Conservation (phyloP, 306 rosid genomes). For the Citrullus colocynthis region DNA sequence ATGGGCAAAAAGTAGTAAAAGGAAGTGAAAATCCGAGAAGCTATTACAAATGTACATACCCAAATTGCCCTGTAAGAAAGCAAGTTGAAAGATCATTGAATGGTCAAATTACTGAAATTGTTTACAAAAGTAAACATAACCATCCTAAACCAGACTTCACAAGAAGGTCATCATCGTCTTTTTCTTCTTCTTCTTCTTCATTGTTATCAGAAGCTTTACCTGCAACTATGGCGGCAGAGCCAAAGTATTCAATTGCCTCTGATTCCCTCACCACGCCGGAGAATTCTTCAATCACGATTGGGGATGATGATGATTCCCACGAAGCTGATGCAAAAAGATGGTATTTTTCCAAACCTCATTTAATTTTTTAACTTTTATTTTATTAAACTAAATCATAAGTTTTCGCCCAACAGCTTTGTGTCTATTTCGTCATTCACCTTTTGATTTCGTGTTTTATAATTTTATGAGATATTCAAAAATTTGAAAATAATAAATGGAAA, state of each 20-base stretch:
- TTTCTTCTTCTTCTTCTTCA: slow-evolving; percentile 4
- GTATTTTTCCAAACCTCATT: slow-evolving; percentile 16
- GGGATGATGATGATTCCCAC: slow-evolving; percentile 54
- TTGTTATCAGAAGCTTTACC: not conserved
- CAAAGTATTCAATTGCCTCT: slow-evolving; percentile 35
- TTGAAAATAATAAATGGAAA: no score
- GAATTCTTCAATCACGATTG: slow-evolving; percentile 56
- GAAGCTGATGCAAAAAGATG: slow-evolving; percentile 64
- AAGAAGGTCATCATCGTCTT: slow-evolving; percentile 33
- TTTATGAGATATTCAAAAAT: no score
- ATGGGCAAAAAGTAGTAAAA: slow-evolving; percentile 84
- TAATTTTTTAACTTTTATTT: not conserved
- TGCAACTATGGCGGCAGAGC: slow-evolving; percentile 16
- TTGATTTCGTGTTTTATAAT: no score
- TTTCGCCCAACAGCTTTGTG: no score
- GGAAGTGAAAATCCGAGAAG: slow-evolving; percentile 96
- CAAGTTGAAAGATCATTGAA: slow-evolving; percentile 68
- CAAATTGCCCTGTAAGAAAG: slow-evolving; percentile 77
- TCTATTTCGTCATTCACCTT: no score
- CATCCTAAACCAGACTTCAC: slow-evolving; percentile 71
- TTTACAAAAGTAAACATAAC: slow-evolving; percentile 76
- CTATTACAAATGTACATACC: slow-evolving; percentile 80
- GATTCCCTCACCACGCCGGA: slow-evolving; percentile 61
- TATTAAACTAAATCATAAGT: no score
- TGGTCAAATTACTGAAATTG: slow-evolving; percentile 79